phyloP scores from a whole-genome alignment of 2,329 filamentous ascomycete genomes.

The Oidium heveae region DNA sequence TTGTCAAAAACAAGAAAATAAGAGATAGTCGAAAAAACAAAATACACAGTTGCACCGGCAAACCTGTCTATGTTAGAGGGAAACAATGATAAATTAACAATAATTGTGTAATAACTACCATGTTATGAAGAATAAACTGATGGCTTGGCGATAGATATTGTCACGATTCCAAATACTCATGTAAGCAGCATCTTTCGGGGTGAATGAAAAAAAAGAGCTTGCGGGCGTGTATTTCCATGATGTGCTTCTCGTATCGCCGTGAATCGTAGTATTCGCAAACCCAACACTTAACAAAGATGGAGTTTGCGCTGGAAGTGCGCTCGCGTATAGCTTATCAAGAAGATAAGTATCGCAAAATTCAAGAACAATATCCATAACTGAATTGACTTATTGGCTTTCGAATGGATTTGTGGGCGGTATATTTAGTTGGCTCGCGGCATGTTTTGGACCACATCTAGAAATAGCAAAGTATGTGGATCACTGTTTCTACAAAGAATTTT shows the following conservation, averaged over 20 bases:
- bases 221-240: conserved; percentile 48
- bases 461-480: too few species aligned
- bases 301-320: conserved; percentile 31
- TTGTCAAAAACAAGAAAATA: conserved; percentile 87
- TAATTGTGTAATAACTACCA: conserved; percentile 32
- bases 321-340: conserved; percentile 57
- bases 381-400: too few species aligned
- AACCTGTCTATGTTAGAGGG: conserved; percentile 28
- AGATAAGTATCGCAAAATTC: conserved; percentile 63
- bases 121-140: conserved; percentile 61
- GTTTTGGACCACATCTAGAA: too few species aligned
- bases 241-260: conserved; percentile 28
- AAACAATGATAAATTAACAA: not conserved
- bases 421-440: too few species aligned
- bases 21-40: conserved; percentile 56
- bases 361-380: conserved; percentile 66
- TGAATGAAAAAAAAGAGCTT: conserved; percentile 39
- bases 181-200: conserved; percentile 54
- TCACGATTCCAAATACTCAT: conserved; percentile 55
- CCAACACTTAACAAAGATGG: conserved; percentile 23
- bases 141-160: conserved; percentile 46
- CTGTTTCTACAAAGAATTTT: too few species aligned
- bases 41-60: conserved; percentile 68
- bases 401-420: too few species aligned
- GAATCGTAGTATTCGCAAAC: conserved; percentile 25